A percentile compares a stretch with the other conserved stretches of the same genome.
These are phyloP conservation scores for Fusarium clavum DNA, from an alignment of 2,329 filamentous ascomycete genomes.

Conservation along the genomic window DNA sequence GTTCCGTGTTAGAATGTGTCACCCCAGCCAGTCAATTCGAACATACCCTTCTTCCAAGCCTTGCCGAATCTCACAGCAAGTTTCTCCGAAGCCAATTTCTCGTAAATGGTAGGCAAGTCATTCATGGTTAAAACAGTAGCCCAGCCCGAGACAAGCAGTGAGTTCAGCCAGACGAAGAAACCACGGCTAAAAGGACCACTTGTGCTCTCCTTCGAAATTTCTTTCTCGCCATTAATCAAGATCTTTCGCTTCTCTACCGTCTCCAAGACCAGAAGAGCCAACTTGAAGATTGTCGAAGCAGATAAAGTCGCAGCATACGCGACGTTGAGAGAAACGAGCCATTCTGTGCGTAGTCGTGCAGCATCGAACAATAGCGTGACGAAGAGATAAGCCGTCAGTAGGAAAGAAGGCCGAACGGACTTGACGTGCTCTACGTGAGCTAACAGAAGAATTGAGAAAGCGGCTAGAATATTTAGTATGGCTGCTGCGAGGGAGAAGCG, in stretches of 20 bases:
- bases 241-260: constrained; percentile 50
- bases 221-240: constrained; percentile 53
- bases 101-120: constrained; percentile 47
- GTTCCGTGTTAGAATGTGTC: constrained; percentile 6
- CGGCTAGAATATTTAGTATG: constrained; percentile 45
- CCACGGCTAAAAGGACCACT: constrained; percentile 52
- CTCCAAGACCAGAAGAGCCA: constrained; percentile 46
- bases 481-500: constrained; percentile 48
- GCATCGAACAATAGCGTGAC: constrained; percentile 50
- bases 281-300: constrained; percentile 39
- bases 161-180: constrained; percentile 52
- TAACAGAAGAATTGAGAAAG: constrained; percentile 46
- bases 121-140: constrained; percentile 49
- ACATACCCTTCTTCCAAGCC: constrained; percentile 43
- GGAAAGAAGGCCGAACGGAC: constrained; percentile 49
- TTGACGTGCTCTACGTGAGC: constrained; percentile 50
- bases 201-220: constrained; percentile 62
- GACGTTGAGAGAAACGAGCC: constrained; percentile 46
- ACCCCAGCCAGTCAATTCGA: neutral
- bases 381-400: constrained; percentile 48
- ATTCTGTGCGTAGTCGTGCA: constrained; percentile 49
- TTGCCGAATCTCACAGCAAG: constrained; percentile 41
- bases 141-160: constrained; percentile 62
- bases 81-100: constrained; percentile 48
- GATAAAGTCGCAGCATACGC: constrained; percentile 45